These are phyloP conservation scores for Debaryomyces sp. DNA, from an alignment of 1,139 yeast genomes.

Conservation along the genomic window DNA sequence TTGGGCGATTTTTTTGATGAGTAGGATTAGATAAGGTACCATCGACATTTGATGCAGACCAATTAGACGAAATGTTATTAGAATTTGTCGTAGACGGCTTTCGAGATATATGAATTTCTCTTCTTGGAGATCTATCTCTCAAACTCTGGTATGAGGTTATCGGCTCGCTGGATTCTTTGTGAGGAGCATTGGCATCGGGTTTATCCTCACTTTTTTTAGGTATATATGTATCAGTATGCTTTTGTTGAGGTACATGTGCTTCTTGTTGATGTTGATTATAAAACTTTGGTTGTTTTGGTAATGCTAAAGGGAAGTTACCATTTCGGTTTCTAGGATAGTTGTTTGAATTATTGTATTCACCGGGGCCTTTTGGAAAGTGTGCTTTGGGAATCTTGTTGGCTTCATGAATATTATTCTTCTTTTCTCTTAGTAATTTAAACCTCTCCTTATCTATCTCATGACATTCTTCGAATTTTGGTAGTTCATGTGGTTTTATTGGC, in stretches of 20 bases:
- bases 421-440: conserved; percentile 38
- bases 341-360: conserved; percentile 1
- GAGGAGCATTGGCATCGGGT: background rate
- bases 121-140: conserved; percentile 12
- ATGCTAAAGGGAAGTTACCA: background rate
- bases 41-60: background rate
- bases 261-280: conserved; percentile 1
- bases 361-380: background rate
- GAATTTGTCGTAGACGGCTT: background rate
- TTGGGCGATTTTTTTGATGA: background rate
- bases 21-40: background rate
- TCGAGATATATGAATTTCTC: background rate
- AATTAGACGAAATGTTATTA: background rate
- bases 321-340: background rate
- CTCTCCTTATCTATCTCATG: conserved; percentile 84
- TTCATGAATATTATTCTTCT: background rate
- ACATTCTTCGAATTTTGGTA: conserved; percentile 78
- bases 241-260: background rate
- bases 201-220: background rate
- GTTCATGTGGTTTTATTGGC: conserved; percentile 56
- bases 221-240: conserved; percentile 2
- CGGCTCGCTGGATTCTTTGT: background rate
- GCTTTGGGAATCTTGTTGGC: background rate
- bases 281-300: conserved; percentile 4
- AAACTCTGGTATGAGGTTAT: conserved; percentile 8